Evolutionary conservation across 192 early-diverging fungal species (phyloP).

Genomic region (Chytriomyces confervae): DNA sequence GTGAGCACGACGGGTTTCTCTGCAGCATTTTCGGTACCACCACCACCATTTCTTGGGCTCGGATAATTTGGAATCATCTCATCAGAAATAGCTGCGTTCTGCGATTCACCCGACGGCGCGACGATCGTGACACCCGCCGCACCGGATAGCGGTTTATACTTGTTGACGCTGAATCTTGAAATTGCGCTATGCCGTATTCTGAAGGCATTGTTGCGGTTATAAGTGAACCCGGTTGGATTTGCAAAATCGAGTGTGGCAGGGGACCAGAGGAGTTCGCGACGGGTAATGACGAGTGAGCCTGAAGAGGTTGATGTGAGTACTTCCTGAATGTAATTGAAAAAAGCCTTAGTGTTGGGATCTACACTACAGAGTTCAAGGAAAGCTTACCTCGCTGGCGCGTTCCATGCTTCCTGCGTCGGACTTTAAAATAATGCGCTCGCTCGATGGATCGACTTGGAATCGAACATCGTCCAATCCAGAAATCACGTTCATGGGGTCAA

Average conservation of each 20-base stretch:
- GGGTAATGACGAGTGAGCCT: slow-evolving; percentile 31
- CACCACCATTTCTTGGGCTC: no score
- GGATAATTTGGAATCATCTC: no score
- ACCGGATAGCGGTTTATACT: background rate
- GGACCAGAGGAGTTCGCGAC: slow-evolving; percentile 37
- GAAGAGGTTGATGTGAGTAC: slow-evolving; percentile 15
- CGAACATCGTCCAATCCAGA: slow-evolving; percentile 36
- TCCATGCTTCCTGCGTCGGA: background rate
- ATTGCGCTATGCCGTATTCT: slow-evolving; percentile 13
- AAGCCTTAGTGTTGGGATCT: background rate
- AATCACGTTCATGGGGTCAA: slow-evolving; percentile 28
- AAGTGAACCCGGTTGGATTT: slow-evolving; percentile 11
- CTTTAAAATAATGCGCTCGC: slow-evolving; percentile 39
- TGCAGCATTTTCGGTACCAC: no score
- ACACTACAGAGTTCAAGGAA: no score
- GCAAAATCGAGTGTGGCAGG: background rate
- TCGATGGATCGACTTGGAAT: slow-evolving; percentile 35
- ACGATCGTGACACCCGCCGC: no score
- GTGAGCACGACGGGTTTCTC: no score
- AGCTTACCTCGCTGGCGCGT: slow-evolving; percentile 8
- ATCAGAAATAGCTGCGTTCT: no score
- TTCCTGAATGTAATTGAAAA: slow-evolving; percentile 22
- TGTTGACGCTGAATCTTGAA: slow-evolving; percentile 21
- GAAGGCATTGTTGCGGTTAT: background rate
- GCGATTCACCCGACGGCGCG: no score